Base-by-base conservation (phyloP, 352 stramenopile genomes). In the Phytopythium aichiense region DNA sequence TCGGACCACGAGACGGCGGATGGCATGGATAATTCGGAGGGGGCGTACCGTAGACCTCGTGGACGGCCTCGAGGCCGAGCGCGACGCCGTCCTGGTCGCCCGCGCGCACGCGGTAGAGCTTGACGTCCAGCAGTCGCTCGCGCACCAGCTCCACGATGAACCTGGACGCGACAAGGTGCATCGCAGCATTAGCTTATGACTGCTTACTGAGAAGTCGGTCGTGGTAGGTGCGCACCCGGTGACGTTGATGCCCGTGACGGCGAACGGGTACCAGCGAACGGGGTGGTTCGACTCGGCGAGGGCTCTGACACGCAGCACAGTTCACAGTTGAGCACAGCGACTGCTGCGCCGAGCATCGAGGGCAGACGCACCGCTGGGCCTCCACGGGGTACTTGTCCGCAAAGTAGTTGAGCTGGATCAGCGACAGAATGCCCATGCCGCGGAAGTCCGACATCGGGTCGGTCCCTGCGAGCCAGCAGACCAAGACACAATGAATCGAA, bases 401-500 rank as follows among this genome's bases (percentile, higher is more conserved):
- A 61, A 93, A 95, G 61, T 92, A 81, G 35, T 83, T 68, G 25
- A 95, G 77, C 64, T 95, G 87, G 6, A 85, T 51, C 30, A 95
- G 67, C 28, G 87, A 92, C 9, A 95, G 66, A 33, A 94, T 35
- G 7, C 87, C 87, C 87, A 95, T 95, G 60, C 87, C 77, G 56
- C 86, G 67, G 65, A 95, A 95, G 58, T 95, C 87, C 49, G 87
- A 92, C 80, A 88, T 93, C 7, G 87, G 87, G 56, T 95, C 84
- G 20, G 78, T 88, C 58, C 84, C 84, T 92, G 15, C 35, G 6
- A 1, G 12, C 30, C 28, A 31, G 6, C 28, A 28, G 18, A 48
- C 13, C 20, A 9, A 30, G 2, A 0, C 40, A 46, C 7, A 11
- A 16, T 22, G 15, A 22, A n/a, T 48, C 7, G 28, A 48, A 56